Percentiles rank a stretch among this genome's conserved stretches.
phyloP scores from a whole-genome alignment of 805 yeast species.

The Ascoidea tarda region DNA sequence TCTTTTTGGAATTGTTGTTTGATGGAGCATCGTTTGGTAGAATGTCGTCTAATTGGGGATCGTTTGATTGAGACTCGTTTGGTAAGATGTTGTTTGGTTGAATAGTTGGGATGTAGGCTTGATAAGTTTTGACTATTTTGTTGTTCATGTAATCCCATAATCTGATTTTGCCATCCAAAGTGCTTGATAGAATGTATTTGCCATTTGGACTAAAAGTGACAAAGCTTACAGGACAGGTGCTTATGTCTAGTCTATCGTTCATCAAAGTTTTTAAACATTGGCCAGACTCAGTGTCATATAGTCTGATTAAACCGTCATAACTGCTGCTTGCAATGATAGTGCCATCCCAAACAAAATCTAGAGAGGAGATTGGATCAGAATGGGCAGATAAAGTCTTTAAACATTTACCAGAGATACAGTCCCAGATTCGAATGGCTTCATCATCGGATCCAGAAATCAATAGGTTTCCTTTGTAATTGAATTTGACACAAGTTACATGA shows the following conservation, averaged over 20 bases:
- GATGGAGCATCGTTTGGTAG: neutral
- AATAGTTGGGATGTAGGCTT: constrained; percentile 14
- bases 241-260: constrained; percentile 58
- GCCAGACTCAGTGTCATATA: constrained; percentile 81
- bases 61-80: neutral
- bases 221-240: constrained; percentile 64
- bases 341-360: constrained; percentile 67
- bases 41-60: neutral
- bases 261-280: constrained; percentile 86
- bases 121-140: constrained; percentile 62
- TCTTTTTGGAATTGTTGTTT: neutral
- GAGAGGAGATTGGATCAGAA: constrained; percentile 72
- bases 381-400: constrained; percentile 82
- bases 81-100: neutral
- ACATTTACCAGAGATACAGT: constrained; percentile 51
- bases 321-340: constrained; percentile 77
- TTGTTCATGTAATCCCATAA: constrained; percentile 83
- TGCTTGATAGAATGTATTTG: constrained; percentile 58
- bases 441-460: constrained; percentile 77
- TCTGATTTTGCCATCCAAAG: constrained; percentile 66
- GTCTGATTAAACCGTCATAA: constrained; percentile 78
- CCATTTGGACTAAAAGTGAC: constrained; percentile 74
- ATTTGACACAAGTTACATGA: constrained; percentile 61
- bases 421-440: constrained; percentile 89
- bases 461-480: constrained; percentile 63